Conservation (phyloP, 495 filamentous ascomycete species). For the Lophium mytilinum region DNA sequence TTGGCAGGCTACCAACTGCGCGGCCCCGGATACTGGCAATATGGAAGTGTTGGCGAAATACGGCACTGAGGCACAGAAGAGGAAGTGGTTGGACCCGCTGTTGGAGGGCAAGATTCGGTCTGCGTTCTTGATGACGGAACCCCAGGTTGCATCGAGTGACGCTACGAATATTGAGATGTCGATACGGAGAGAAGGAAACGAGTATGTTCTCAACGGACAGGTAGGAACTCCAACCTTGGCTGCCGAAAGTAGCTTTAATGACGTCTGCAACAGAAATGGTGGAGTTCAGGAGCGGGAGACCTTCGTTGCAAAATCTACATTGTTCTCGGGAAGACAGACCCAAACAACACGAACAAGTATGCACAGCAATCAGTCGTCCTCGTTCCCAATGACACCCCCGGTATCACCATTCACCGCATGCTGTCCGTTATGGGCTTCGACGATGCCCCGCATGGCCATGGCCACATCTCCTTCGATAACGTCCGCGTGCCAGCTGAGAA, state of each 20-base stretch:
- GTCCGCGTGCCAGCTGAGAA: conserved; percentile 35
- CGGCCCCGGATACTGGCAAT: conserved; percentile 39
- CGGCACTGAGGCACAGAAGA: conserved; percentile 37
- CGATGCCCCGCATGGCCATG: conserved; percentile 40
- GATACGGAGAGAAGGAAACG: conserved; percentile 32
- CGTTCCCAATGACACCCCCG: conserved; percentile 33
- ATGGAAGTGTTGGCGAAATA: conserved; percentile 43
- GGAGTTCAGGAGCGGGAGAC: conserved; percentile 37
- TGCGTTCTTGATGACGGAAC: conserved; percentile 41
- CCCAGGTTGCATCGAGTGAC: conserved; percentile 36
- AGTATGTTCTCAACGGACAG: conserved; percentile 36
- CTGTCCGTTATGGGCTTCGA: conserved; percentile 39
- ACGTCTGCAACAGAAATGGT: conserved; percentile 32
- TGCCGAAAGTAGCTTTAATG: conserved; percentile 1
- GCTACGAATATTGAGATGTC: conserved; percentile 36
- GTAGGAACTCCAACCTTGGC: conserved; percentile 6
- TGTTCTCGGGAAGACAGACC: conserved; percentile 37
- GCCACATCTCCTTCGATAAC: conserved; percentile 37
- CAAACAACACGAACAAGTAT: conserved; percentile 32
- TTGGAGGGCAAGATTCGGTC: conserved; percentile 36
- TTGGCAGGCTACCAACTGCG: conserved; percentile 34
- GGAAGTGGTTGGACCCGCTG: conserved; percentile 35
- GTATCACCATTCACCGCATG: conserved; percentile 40
- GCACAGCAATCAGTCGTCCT: conserved; percentile 38
- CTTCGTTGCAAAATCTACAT: conserved; percentile 39